phyloP scores from a whole-genome alignment of 805 yeast genomes.

The Blastobotrys chiropterorum region DNA sequence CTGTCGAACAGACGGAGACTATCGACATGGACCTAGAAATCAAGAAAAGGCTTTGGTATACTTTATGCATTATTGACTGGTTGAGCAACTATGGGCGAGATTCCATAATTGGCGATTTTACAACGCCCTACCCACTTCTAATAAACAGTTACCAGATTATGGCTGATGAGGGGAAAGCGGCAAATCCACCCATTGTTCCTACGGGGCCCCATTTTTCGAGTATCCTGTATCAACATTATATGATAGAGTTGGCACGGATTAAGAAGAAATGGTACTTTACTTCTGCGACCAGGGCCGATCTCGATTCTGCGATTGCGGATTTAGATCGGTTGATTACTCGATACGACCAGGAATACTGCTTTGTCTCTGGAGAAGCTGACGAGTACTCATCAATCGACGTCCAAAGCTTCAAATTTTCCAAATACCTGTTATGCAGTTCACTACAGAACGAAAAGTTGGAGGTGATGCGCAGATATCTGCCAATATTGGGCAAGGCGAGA shows the following conservation, averaged over 20 bases:
- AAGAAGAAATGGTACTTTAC: neutral
- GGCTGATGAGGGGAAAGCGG: neutral
- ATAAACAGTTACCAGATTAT: neutral
- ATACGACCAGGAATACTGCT: neutral
- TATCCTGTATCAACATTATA: neutral
- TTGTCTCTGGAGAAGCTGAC: neutral
- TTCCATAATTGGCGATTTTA: neutral
- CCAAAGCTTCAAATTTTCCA: neutral
- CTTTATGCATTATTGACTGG: neutral
- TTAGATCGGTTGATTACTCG: neutral
- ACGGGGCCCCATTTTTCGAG: neutral
- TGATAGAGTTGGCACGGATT: neutral
- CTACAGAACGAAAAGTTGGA: neutral
- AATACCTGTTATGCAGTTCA: neutral
- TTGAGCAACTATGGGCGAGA: slow-evolving; percentile 1
- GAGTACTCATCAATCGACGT: neutral
- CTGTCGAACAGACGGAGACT: neutral
- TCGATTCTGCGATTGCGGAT: neutral
- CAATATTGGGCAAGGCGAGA: neutral
- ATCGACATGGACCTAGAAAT: neutral
- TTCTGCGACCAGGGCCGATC: neutral
- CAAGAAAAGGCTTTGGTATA: neutral
- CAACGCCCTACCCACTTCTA: neutral
- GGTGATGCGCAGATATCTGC: neutral
- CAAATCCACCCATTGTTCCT: neutral